Percentiles rank a stretch among this genome's conserved stretches.
phyloP scores from a whole-genome alignment of 2,329 filamentous ascomycete species.

The Diaporthe ampelina region DNA sequence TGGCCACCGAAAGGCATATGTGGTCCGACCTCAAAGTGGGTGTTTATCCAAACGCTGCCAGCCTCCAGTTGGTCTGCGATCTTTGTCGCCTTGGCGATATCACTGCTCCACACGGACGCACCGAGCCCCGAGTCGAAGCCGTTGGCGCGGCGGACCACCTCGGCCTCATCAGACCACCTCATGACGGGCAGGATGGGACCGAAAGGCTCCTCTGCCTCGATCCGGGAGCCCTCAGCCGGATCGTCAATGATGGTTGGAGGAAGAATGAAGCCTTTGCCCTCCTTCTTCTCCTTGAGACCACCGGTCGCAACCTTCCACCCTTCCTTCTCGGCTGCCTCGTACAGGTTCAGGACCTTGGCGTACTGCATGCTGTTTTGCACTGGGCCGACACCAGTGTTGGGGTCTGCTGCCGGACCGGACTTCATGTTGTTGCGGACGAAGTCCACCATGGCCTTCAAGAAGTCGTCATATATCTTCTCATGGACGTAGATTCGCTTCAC shows the following conservation, averaged over 20 bases:
- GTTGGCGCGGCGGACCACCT: conserved; percentile 62
- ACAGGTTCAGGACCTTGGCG: conserved; percentile 65
- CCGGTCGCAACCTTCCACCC: conserved; percentile 62
- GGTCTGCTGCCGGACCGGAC: conserved; percentile 58
- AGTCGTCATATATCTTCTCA: conserved; percentile 62
- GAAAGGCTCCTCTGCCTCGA: conserved; percentile 69
- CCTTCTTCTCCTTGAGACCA: conserved; percentile 51
- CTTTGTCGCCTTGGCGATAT: conserved; percentile 59
- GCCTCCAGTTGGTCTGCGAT: conserved; percentile 63
- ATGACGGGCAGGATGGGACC: conserved; percentile 60
- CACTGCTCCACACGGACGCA: conserved; percentile 65
- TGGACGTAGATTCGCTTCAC: conserved; percentile 66
- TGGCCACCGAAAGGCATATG: conserved; percentile 62
- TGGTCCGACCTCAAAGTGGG: conserved; percentile 53
- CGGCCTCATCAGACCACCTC: conserved; percentile 59
- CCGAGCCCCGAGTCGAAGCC: conserved; percentile 63
- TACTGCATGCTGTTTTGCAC: conserved; percentile 73
- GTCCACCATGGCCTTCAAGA: conserved; percentile 60
- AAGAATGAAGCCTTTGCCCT: conserved; percentile 64
- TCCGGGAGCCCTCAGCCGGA: conserved; percentile 66
- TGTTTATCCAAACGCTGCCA: conserved; percentile 69
- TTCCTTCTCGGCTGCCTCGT: conserved; percentile 61
- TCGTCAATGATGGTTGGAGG: conserved; percentile 72
- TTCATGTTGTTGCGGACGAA: conserved; percentile 56
- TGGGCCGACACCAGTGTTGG: conserved; percentile 62